phyloP scores from a whole-genome alignment of 129 eudicot species.

The carrot (Daucus carota) region DH1_v3.0 NC_030387.2:31926501-31927000 shows the following conservation, averaged over 20 bases:
- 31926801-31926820: no score
- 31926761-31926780: not conserved
- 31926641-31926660: not conserved
- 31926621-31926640: not conserved
- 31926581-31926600: no score
- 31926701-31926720: not conserved
- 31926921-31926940: not conserved
- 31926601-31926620: not conserved
- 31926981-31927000: not conserved
- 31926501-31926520: no score
- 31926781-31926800: no score
- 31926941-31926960: not conserved
- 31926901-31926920: not conserved
- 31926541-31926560: no score
- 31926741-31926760: not conserved
- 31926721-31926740: not conserved
- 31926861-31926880: no score
- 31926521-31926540: no score
- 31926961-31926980: not conserved
- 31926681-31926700: not conserved
- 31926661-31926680: slow-evolving; percentile 1
- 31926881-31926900: no score
- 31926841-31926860: no score
- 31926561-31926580: no score
- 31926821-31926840: no score